Evolutionary conservation across 805 yeast species (phyloP).

Genomic region (Diddensiella transvaalensis): DNA sequence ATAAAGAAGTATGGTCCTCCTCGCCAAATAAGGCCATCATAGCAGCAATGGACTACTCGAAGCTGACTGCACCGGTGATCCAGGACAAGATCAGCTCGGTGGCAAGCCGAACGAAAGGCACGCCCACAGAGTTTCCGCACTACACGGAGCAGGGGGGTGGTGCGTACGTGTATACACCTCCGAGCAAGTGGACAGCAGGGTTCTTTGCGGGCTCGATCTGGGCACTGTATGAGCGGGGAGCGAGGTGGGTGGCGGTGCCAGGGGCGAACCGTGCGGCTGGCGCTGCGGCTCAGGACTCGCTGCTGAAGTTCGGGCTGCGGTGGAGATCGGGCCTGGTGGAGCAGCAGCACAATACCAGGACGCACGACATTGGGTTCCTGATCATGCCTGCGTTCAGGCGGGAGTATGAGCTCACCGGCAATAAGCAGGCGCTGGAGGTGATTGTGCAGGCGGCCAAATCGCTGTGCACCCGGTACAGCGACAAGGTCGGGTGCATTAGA

Average conservation of each 20-base stretch:
- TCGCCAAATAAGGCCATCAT: too few relatives aligned
- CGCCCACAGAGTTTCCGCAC: conserved; percentile 7
- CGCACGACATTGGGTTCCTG: conserved; percentile 32
- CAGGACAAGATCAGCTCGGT: background rate
- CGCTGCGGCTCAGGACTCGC: background rate
- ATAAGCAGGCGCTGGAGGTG: conserved; percentile 19
- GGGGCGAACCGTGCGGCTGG: background rate
- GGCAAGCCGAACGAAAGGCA: background rate
- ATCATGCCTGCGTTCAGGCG: conserved; percentile 28
- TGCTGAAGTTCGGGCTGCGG: background rate
- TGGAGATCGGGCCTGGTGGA: conserved; percentile 4
- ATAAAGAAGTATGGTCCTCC: too few relatives aligned
- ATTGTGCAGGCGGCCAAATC: conserved; percentile 29
- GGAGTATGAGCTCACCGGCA: conserved; percentile 24
- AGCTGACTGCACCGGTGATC: background rate
- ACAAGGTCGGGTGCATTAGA: conserved; percentile 27
- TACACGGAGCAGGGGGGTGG: background rate
- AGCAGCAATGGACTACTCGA: background rate
- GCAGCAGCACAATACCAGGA: conserved; percentile 19
- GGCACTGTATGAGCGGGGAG: conserved; percentile 9
- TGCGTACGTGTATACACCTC: conserved; percentile 4
- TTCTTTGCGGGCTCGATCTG: conserved; percentile 16
- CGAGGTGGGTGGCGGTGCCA: conserved; percentile 1
- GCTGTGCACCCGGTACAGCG: conserved; percentile 26
- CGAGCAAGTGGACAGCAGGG: conserved; percentile 16